Evolutionary conservation across 2,329 filamentous ascomycete genomes (phyloP).

Genomic region (Cercospora citrullina): DNA sequence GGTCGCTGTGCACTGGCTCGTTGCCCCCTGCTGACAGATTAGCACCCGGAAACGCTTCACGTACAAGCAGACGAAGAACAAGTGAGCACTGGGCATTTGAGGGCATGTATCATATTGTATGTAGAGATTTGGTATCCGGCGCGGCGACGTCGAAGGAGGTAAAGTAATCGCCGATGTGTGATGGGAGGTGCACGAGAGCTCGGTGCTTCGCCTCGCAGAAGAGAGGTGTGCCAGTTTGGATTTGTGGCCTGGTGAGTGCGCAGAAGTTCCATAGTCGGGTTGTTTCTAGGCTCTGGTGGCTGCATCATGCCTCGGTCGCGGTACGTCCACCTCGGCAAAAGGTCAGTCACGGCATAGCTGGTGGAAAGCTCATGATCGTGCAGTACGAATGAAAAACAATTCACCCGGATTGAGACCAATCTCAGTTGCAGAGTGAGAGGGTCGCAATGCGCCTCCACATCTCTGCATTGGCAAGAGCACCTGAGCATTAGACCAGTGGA

Average conservation of each 20-base stretch:
- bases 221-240: not conserved
- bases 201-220: not conserved
- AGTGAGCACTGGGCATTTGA: conserved; percentile 40
- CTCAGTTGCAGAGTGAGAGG: not conserved
- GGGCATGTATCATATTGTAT: not conserved
- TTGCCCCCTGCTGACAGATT: conserved; percentile 5
- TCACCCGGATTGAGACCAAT: not conserved
- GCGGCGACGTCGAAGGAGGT: not conserved
- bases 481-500: not conserved
- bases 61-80: conserved; percentile 72
- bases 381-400: not conserved
- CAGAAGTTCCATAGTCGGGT: not conserved
- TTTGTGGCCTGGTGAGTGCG: not conserved
- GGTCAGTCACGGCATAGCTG: not conserved
- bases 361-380: not conserved
- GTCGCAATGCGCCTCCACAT: not conserved
- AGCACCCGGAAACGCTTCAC: conserved; percentile 68
- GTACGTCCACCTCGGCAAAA: not conserved
- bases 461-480: not conserved
- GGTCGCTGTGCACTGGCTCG: not conserved
- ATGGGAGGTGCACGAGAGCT: not conserved
- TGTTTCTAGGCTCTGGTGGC: not conserved
- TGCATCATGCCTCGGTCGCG: not conserved
- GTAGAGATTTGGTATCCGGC: not conserved
- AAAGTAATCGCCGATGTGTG: not conserved